phyloP scores from a whole-genome alignment of 2,329 filamentous ascomycete species.

The Cryphonectria carpinicola region DNA sequence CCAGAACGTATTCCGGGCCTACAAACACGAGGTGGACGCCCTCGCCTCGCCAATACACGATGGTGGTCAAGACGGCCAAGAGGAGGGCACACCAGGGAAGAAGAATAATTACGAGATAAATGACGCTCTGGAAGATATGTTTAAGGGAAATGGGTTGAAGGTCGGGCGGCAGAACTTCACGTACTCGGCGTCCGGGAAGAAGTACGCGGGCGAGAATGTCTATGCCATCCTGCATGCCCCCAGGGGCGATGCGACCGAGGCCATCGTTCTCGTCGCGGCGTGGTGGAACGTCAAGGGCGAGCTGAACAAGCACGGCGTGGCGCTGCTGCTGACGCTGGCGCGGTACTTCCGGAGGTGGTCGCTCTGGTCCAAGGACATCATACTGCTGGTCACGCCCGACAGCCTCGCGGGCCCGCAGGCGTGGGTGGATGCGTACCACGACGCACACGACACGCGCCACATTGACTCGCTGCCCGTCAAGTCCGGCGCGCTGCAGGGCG shows the following conservation, averaged over 20 bases:
- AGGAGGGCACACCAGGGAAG: background rate
- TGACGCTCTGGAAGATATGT: slow-evolving; percentile 73
- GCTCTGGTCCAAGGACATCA: slow-evolving; percentile 98
- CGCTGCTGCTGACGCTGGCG: slow-evolving; percentile 82
- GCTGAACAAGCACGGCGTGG: slow-evolving; percentile 84
- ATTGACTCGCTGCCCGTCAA: slow-evolving; percentile 84
- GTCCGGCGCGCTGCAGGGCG: slow-evolving; percentile 90
- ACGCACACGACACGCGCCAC: slow-evolving; percentile 73
- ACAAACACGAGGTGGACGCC: slow-evolving; percentile 78
- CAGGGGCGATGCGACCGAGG: slow-evolving; percentile 93
- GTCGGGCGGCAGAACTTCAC: slow-evolving; percentile 86
- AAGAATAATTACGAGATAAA: slow-evolving; percentile 54
- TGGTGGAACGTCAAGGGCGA: slow-evolving; percentile 82
- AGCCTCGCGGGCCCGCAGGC: slow-evolving; percentile 90
- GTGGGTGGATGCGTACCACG: slow-evolving; percentile 97
- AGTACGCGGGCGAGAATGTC: slow-evolving; percentile 81
- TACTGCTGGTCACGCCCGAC: slow-evolving; percentile 86
- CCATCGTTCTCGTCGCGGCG: slow-evolving; percentile 87
- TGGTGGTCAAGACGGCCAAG: slow-evolving; percentile 48
- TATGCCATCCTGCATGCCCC: slow-evolving; percentile 94
- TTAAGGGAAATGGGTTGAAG: slow-evolving; percentile 81
- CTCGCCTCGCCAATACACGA: slow-evolving; percentile 47
- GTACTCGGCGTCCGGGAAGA: slow-evolving; percentile 77
- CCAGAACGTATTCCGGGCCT: slow-evolving; percentile 91
- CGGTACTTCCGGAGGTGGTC: slow-evolving; percentile 98